Evolutionary conservation across 345 rosid genomes (phyloP).

Genomic region (Clausena lansium): DNA sequence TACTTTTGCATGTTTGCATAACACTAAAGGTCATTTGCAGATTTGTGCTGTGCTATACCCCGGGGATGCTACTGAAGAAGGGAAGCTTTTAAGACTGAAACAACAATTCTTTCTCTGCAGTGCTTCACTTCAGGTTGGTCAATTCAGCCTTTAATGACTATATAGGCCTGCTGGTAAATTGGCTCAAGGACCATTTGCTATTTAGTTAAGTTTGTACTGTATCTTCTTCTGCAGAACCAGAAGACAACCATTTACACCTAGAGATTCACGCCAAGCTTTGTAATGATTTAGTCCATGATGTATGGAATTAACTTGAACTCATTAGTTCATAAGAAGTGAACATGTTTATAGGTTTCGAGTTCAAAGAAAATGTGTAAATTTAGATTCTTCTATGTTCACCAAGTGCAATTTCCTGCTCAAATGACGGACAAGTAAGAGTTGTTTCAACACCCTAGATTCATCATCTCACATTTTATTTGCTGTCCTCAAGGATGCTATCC

Average conservation of each 20-base stretch:
- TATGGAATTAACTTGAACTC: background rate
- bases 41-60: conserved; percentile 96
- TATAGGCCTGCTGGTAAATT: background rate
- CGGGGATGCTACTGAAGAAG: conserved; percentile 95
- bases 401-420: background rate
- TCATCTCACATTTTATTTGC: background rate
- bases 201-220: background rate
- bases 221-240: background rate
- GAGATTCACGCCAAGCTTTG: background rate
- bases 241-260: background rate
- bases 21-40: conserved; percentile 34
- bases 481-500: background rate
- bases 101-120: conserved; percentile 96
- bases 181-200: background rate
- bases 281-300: background rate
- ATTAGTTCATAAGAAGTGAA: background rate
- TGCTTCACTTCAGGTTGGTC: conserved; percentile 94
- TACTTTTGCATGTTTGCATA: conserved; percentile 7
- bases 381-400: background rate
- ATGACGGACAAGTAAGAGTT: background rate
- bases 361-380: conserved; percentile 1
- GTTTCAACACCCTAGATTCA: background rate
- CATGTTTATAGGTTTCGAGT: background rate
- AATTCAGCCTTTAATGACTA: background rate
- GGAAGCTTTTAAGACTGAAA: conserved; percentile 92